Evolutionary conservation across 306 rosid genomes (phyloP).

Genomic region (Mimosa bimucronata): DNA sequence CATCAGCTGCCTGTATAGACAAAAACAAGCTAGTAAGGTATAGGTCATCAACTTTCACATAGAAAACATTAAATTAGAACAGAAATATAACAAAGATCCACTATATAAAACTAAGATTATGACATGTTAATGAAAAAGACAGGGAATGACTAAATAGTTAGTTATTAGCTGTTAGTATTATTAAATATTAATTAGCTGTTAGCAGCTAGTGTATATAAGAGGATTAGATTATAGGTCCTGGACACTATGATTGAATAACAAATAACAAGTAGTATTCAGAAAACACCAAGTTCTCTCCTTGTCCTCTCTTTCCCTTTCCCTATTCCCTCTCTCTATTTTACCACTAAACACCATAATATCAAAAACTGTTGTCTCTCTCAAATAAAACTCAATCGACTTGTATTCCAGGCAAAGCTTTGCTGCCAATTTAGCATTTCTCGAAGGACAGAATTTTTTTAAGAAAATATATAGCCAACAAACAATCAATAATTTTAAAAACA

Average conservation of each 20-base stretch:
- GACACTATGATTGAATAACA: too few species aligned
- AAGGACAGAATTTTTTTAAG: background rate
- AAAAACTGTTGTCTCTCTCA: background rate
- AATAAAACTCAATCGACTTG: background rate
- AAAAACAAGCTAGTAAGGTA: background rate
- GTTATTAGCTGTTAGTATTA: too few species aligned
- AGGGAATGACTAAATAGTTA: too few species aligned
- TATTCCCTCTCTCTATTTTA: too few species aligned
- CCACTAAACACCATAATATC: background rate
- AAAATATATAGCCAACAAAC: background rate
- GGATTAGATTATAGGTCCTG: too few species aligned
- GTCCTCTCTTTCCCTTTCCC: too few species aligned
- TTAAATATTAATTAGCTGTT: too few species aligned
- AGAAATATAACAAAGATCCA: background rate
- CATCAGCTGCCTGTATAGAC: background rate
- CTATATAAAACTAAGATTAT: background rate
- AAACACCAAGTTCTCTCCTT: too few species aligned
- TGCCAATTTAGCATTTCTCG: background rate
- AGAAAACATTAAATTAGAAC: background rate
- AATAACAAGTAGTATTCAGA: too few species aligned
- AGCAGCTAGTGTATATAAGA: too few species aligned
- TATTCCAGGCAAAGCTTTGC: background rate
- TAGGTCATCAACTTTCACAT: background rate
- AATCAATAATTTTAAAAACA: background rate
- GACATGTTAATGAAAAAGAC: too few species aligned